Conservation (phyloP, 139 green algal species). For the Chlorella vulgaris region DNA sequence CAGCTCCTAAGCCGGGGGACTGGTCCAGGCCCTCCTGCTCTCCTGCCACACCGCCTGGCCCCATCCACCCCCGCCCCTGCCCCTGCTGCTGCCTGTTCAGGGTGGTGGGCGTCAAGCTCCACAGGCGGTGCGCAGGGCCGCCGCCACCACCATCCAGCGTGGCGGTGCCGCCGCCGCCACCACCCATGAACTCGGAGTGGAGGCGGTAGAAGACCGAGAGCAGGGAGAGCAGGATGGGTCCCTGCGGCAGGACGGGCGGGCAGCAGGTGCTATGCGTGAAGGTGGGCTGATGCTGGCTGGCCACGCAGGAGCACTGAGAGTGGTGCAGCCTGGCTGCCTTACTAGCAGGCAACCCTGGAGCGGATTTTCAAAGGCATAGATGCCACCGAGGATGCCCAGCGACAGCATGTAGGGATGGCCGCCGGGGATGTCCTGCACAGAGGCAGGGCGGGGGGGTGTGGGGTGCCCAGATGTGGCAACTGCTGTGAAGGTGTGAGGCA, state of each 20-base stretch:
- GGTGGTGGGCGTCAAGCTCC: slow-evolving; percentile 10
- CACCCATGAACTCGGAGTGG: slow-evolving; percentile 53
- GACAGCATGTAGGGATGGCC: slow-evolving; percentile 63
- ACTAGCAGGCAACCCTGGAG: slow-evolving; percentile 62
- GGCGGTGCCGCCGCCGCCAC: neutral
- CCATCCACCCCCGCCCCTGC: neutral
- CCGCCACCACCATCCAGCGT: neutral
- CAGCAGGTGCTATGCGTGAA: too few relatives aligned
- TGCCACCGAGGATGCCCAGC: slow-evolving; percentile 52
- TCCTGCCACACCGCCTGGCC: neutral
- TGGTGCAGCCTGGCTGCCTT: too few relatives aligned
- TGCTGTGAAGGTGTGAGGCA: too few relatives aligned
- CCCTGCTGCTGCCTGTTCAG: neutral
- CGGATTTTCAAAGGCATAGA: slow-evolving; percentile 66
- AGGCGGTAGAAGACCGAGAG: slow-evolving; percentile 61
- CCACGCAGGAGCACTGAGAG: neutral
- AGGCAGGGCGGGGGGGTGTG: neutral
- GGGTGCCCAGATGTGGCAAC: neutral
- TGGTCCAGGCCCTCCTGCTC: neutral
- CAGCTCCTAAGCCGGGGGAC: neutral
- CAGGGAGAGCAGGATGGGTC: slow-evolving; percentile 67
- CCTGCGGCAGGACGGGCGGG: slow-evolving; percentile 3
- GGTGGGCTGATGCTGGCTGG: too few relatives aligned
- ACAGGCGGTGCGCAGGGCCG: slow-evolving; percentile 22
- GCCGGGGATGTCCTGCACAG: slow-evolving; percentile 51